A percentile compares a stretch with the other conserved stretches of the same genome.
These are phyloP conservation scores for Trifolium pratense DNA, from an alignment of 306 rosid species.

Conservation along the genomic window DNA sequence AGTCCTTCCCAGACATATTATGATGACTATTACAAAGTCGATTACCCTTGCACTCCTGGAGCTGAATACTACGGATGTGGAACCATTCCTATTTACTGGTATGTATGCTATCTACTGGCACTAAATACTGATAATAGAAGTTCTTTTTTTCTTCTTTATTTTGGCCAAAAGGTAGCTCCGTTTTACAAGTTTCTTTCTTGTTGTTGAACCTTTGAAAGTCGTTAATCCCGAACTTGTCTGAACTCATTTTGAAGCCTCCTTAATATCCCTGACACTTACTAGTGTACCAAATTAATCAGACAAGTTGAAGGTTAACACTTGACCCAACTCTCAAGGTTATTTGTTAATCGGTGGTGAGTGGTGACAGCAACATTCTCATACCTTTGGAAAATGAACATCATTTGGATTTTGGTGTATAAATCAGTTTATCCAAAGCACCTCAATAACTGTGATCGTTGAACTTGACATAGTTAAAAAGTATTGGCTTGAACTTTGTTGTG, in stretches of 20 bases:
- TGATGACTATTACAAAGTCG: slow-evolving; percentile 76
- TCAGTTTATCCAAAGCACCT: neutral
- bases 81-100: slow-evolving; percentile 94
- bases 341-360: slow-evolving; percentile 8
- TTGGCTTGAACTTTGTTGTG: neutral
- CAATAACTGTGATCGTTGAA: neutral
- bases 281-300: slow-evolving; percentile 13
- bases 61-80: slow-evolving; percentile 97
- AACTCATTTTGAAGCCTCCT: slow-evolving; percentile 5
- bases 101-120: slow-evolving; percentile 19
- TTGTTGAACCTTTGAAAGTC: slow-evolving; percentile 1
- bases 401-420: neutral
- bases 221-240: neutral
- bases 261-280: neutral
- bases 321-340: slow-evolving; percentile 14
- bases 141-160: slow-evolving; percentile 3
- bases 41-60: slow-evolving; percentile 89
- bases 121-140: neutral
- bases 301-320: neutral
- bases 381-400: neutral
- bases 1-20: slow-evolving; percentile 93
- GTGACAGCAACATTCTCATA: neutral
- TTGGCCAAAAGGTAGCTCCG: slow-evolving; percentile 13
- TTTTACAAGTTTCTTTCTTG: neutral
- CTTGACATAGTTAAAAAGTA: neutral